Conservation (phyloP, 1,284 basidiomycete species). For the Irpex rosettiformis region DNA sequence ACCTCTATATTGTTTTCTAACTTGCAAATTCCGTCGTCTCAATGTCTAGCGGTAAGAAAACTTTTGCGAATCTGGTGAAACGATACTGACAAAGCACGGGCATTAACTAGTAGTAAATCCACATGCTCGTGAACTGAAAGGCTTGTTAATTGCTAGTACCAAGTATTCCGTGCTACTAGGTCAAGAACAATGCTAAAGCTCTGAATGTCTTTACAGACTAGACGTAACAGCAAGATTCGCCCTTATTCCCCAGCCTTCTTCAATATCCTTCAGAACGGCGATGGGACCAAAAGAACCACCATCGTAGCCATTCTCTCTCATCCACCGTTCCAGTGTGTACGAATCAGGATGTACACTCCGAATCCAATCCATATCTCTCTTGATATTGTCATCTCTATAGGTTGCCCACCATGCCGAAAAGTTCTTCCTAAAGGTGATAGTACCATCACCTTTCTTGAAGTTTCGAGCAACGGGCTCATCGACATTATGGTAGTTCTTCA, state of each 20-base stretch:
- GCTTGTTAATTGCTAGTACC: too few relatives aligned
- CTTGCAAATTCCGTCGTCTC: too few relatives aligned
- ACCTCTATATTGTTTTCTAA: too few relatives aligned
- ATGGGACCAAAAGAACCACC: neutral
- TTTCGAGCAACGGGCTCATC: constrained; percentile 30
- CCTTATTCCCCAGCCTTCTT: neutral
- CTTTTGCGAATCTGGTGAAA: too few relatives aligned
- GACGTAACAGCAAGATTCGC: neutral
- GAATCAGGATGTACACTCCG: constrained; percentile 29
- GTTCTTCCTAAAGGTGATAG: constrained; percentile 31
- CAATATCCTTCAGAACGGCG: neutral
- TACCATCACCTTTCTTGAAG: constrained; percentile 17
- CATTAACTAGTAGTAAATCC: too few relatives aligned
- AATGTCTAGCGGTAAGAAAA: too few relatives aligned
- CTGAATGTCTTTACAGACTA: neutral
- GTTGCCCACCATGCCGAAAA: constrained; percentile 36
- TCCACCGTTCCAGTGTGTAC: constrained; percentile 20
- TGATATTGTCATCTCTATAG: constrained; percentile 37
- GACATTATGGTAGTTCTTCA: constrained; percentile 25
- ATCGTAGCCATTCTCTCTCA: constrained; percentile 17
- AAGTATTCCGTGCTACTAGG: too few relatives aligned
- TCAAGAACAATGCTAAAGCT: neutral
- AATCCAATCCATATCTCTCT: constrained; percentile 39
- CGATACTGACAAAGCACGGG: too few relatives aligned
- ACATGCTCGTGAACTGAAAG: too few relatives aligned